phyloP scores from a whole-genome alignment of 257 asterid species.

The Solanum dulcamara region DNA sequence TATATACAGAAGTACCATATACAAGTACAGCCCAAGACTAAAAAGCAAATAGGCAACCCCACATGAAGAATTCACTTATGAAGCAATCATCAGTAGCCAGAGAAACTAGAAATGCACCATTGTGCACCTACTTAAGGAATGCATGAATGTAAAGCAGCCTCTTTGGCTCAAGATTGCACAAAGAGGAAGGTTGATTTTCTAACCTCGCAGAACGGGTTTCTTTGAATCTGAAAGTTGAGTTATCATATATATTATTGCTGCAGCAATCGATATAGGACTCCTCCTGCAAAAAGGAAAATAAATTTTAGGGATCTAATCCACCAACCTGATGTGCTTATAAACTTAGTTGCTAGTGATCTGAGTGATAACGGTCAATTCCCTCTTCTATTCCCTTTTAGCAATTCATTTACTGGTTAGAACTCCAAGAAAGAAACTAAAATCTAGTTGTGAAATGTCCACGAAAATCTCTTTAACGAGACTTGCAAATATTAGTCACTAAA shows the following conservation, averaged over 20 bases:
- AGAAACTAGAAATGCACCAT: not conserved
- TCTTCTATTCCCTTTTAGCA: not conserved
- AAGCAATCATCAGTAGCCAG: not conserved
- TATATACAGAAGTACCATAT: not conserved
- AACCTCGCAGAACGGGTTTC: conserved; percentile 66
- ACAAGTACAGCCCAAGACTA: not conserved
- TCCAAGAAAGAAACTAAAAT: not conserved
- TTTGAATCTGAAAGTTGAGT: conserved; percentile 69
- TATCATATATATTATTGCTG: conserved; percentile 74
- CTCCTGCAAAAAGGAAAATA: conserved; percentile 40
- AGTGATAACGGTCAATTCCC: not conserved
- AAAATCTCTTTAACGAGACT: not conserved
- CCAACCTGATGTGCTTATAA: not conserved
- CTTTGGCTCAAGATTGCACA: not conserved
- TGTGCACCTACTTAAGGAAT: not conserved
- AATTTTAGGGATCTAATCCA: not conserved
- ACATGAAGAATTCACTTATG: not conserved
- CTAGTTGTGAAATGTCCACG: not conserved
- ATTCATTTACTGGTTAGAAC: not conserved
- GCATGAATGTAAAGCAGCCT: not conserved
- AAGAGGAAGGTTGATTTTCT: conserved; percentile 1
- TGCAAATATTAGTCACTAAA: not conserved
- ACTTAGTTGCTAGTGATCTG: not conserved
- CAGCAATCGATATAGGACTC: conserved; percentile 87
- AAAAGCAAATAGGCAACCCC: not conserved